Base-by-base conservation (phyloP, 805 yeast species). In the Grigorovia humatica region DNA sequence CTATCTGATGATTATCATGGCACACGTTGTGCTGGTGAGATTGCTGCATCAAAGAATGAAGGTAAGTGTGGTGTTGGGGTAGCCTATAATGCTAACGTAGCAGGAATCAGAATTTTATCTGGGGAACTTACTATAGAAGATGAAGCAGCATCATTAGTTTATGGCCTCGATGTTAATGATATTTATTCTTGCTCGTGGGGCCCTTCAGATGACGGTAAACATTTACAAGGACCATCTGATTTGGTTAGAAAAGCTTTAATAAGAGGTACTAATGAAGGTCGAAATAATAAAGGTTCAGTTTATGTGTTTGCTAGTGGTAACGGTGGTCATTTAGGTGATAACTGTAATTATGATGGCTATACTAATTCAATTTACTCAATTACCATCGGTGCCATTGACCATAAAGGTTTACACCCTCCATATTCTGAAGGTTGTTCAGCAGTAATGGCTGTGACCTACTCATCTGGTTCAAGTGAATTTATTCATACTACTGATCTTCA, bases 101-200 rank as follows among this genome's bases (percentile, higher is more conserved):
- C 96, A 1, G 99, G 99, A 0, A 79, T 93, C 38, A 78, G 99
- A 50, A 91, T 93, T 53, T 75, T 93, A 46, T 84, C 95, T 1
- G 95, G 88, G 2, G 74, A 77, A 46, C 79, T 93, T 48, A 80
- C 91, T 2, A 73, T 87, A 2, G 96, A 83, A 53, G 96, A 90
- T 56, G 99, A 93, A 68, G 98, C 98, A 0, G 80, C 85, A 2
- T 85, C 98, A 1, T 72, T 93, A 74, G 75, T 86, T 41, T 85
- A 86, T 67, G 90, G 82, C 0, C 71, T 85, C 56, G 90, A 88
- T 55, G 78, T 80, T 29, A 93, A 93, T 67, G 96, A 93, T 66
- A 93, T 93, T 43, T 93, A 89, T 66, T 87, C 96, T 2, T 93
- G 99, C 68, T 88, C 96, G 3, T 93, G 99, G 99, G 99, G 99